Conservation (phyloP, 495 filamentous ascomycete species). For the Astrothelium macrocarpum region DNA sequence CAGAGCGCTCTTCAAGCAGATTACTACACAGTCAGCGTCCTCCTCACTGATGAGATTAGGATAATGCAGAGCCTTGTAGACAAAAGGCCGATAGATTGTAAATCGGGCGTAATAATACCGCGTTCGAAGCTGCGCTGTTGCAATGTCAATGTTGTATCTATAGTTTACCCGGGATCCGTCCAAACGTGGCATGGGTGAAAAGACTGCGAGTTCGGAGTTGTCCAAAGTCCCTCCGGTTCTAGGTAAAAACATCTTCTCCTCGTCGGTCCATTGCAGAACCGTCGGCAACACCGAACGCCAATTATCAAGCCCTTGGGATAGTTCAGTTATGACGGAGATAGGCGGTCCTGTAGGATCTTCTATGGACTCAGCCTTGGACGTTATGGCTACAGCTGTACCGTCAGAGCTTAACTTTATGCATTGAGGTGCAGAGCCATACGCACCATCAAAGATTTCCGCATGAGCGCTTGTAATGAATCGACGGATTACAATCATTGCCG, state of each 20-base stretch:
- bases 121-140: slow-evolving; percentile 46
- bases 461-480: slow-evolving; percentile 43
- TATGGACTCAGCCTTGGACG: slow-evolving; percentile 12
- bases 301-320: slow-evolving; percentile 41
- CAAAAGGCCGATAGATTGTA: slow-evolving; percentile 48
- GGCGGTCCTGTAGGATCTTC: slow-evolving; percentile 27
- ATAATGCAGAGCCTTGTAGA: slow-evolving; percentile 53
- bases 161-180: slow-evolving; percentile 23
- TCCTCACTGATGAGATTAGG: slow-evolving; percentile 44
- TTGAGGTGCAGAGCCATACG: slow-evolving; percentile 8
- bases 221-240: slow-evolving; percentile 4
- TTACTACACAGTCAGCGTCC: slow-evolving; percentile 41
- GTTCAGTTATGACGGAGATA: slow-evolving; percentile 36
- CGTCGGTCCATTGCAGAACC: slow-evolving; percentile 46
- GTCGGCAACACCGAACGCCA: slow-evolving; percentile 47
- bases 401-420: not conserved
- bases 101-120: slow-evolving; percentile 52
- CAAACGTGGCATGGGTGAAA: slow-evolving; percentile 34
- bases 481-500: slow-evolving; percentile 49
- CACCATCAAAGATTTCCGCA: slow-evolving; percentile 40
- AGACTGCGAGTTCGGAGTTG: slow-evolving; percentile 31
- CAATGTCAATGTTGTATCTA: slow-evolving; percentile 43
- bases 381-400: not conserved
- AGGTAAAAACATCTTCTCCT: slow-evolving; percentile 36
- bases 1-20: slow-evolving; percentile 43